A percentile compares a stretch with the other conserved stretches of the same genome.
phyloP scores from a whole-genome alignment of 495 filamentous ascomycete genomes.

The Talaromyces proteolyticus region DNA sequence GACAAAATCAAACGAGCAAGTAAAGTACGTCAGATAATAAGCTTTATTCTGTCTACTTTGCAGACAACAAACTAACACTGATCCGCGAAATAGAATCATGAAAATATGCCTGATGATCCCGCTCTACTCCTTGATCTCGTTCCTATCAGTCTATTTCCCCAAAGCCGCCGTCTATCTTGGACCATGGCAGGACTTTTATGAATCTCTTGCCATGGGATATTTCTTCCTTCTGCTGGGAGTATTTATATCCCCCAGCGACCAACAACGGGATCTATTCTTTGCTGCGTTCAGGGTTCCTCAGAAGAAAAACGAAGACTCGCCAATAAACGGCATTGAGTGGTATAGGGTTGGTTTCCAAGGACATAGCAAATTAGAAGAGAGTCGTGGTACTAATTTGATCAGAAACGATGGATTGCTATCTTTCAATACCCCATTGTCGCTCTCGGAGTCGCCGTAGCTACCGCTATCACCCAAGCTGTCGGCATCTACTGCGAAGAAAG shows the following conservation, averaged over 20 bases:
- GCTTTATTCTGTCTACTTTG: neutral
- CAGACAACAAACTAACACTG: neutral
- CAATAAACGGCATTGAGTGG: neutral
- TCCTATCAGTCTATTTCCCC: neutral
- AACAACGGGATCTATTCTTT: constrained; percentile 8
- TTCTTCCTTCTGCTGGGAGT: constrained; percentile 15
- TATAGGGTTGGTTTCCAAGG: neutral
- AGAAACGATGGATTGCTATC: constrained; percentile 19
- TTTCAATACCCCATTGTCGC: constrained; percentile 25
- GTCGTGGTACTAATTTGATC: no score
- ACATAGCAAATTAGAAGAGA: no score
- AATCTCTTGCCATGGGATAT: constrained; percentile 10
- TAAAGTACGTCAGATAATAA: constrained; percentile 13
- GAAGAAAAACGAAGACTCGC: neutral
- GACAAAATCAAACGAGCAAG: constrained; percentile 22
- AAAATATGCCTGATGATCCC: neutral
- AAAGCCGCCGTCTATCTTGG: constrained; percentile 7
- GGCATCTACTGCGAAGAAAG: constrained; percentile 23
- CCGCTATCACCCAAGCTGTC: constrained; percentile 22
- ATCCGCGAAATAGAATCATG: neutral
- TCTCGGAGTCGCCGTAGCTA: constrained; percentile 18
- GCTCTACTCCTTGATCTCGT: neutral
- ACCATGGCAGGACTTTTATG: constrained; percentile 10
- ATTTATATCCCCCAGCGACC: constrained; percentile 8
- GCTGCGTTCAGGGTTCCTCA: constrained; percentile 1